Conservation (phyloP, 768 basidiomycete species). For the Termitomyces sp. region DNA sequence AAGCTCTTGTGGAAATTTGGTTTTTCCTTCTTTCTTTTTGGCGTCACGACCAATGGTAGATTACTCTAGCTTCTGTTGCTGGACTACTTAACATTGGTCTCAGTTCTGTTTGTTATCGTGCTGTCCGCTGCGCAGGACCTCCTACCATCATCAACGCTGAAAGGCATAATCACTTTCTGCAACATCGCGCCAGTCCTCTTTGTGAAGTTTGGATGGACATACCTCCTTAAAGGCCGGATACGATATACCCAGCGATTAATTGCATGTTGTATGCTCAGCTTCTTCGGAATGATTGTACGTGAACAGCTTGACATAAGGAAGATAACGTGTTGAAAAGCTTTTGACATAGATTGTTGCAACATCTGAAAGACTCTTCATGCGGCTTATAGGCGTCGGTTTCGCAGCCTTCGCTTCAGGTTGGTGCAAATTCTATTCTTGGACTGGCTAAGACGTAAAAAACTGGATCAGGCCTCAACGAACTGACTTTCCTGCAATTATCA, state of each 20-base stretch:
- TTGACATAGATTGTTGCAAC: slow-evolving; percentile 67
- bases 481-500: slow-evolving; percentile 91
- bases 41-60: slow-evolving; percentile 86
- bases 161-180: slow-evolving; percentile 92
- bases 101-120: slow-evolving; percentile 94
- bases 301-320: slow-evolving; percentile 23
- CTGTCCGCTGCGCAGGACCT: slow-evolving; percentile 94
- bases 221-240: slow-evolving; percentile 82
- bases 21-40: slow-evolving; percentile 85
- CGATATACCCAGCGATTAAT: slow-evolving; percentile 74
- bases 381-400: slow-evolving; percentile 73
- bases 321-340: neutral
- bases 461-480: slow-evolving; percentile 78
- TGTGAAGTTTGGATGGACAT: slow-evolving; percentile 91
- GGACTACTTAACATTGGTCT: neutral
- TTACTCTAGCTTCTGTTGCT: neutral
- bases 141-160: slow-evolving; percentile 86
- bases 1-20: slow-evolving; percentile 36
- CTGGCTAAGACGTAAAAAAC: neutral
- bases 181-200: slow-evolving; percentile 87
- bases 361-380: slow-evolving; percentile 59
- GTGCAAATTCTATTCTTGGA: neutral
- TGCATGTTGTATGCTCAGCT: slow-evolving; percentile 73
- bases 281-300: slow-evolving; percentile 79
- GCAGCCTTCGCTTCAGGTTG: slow-evolving; percentile 86